These are phyloP conservation scores for Ascochyta clinopodiicola DNA, from an alignment of 2,329 filamentous ascomycete genomes.

Conservation along the genomic window DNA sequence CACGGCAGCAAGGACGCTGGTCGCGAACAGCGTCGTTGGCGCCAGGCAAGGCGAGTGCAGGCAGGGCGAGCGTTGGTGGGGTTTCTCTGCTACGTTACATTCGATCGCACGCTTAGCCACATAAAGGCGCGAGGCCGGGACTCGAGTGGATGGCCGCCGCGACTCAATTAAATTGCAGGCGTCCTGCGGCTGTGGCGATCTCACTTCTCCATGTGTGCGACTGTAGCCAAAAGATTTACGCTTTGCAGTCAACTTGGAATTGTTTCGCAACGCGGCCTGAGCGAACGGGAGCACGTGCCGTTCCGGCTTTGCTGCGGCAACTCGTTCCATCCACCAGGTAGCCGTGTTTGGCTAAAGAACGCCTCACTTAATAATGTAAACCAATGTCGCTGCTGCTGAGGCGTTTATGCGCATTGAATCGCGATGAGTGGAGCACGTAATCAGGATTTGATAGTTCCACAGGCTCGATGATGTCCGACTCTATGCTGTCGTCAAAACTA, in stretches of 20 bases:
- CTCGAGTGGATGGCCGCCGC: slow-evolving; percentile 15
- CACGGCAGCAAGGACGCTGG: slow-evolving; percentile 31
- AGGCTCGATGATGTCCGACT: slow-evolving; percentile 5
- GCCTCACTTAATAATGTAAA: slow-evolving; percentile 8
- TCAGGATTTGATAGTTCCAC: neutral
- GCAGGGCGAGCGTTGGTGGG: slow-evolving; percentile 36
- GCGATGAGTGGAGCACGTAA: neutral
- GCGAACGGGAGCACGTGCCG: slow-evolving; percentile 9
- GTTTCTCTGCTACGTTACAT: slow-evolving; percentile 27
- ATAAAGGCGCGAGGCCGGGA: slow-evolving; percentile 17
- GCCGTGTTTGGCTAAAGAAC: slow-evolving; percentile 13
- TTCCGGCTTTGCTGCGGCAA: slow-evolving; percentile 11
- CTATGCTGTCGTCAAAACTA: slow-evolving; percentile 23
- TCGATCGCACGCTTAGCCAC: slow-evolving; percentile 19
- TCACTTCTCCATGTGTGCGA: slow-evolving; percentile 17
- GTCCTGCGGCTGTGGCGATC: slow-evolving; percentile 21
- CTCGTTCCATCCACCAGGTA: slow-evolving; percentile 15
- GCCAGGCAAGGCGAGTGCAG: slow-evolving; percentile 32
- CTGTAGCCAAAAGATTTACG: slow-evolving; percentile 1
- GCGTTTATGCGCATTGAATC: neutral
- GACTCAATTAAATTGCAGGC: slow-evolving; percentile 30
- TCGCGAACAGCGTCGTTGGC: slow-evolving; percentile 23
- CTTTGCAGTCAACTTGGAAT: slow-evolving; percentile 7
- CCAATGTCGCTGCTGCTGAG: slow-evolving; percentile 7
- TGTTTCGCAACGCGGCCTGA: slow-evolving; percentile 13